Conservation (phyloP, 2,329 filamentous ascomycete genomes). For the Fusarium foetens region DNA sequence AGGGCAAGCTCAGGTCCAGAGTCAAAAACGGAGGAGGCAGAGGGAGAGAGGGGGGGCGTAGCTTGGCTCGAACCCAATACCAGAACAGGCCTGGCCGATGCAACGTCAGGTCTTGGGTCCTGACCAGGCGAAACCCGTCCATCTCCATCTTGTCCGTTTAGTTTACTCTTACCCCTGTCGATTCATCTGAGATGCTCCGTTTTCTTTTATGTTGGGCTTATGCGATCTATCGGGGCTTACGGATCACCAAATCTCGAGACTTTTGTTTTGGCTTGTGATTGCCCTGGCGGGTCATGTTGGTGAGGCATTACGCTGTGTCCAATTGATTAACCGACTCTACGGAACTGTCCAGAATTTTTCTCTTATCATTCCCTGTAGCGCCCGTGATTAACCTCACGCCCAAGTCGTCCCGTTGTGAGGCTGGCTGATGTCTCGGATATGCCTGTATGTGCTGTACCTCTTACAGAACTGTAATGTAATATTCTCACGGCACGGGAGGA, state of each 20-base stretch:
- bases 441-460: neutral
- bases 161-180: conserved; percentile 30
- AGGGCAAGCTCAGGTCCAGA: neutral
- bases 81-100: conserved; percentile 28
- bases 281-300: neutral
- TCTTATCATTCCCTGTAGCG: conserved; percentile 1
- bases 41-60: conserved; percentile 8
- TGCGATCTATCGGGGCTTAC: conserved; percentile 35
- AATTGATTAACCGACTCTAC: conserved; percentile 11
- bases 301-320: conserved; percentile 3
- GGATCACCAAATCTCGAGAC: neutral
- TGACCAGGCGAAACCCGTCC: conserved; percentile 35
- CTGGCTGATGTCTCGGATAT: conserved; percentile 40
- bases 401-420: conserved; percentile 15
- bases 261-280: conserved; percentile 15
- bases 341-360: neutral
- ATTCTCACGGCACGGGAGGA: conserved; percentile 21
- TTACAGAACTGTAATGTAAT: conserved; percentile 13
- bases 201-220: conserved; percentile 18
- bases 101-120: conserved; percentile 33
- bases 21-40: conserved; percentile 12
- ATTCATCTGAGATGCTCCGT: conserved; percentile 20
- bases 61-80: neutral
- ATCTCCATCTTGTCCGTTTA: conserved; percentile 20
- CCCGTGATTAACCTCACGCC: conserved; percentile 8